Evolutionary conservation across 2,329 filamentous ascomycete species (phyloP).

Genomic region (Decorospora gaudefroyi): DNA sequence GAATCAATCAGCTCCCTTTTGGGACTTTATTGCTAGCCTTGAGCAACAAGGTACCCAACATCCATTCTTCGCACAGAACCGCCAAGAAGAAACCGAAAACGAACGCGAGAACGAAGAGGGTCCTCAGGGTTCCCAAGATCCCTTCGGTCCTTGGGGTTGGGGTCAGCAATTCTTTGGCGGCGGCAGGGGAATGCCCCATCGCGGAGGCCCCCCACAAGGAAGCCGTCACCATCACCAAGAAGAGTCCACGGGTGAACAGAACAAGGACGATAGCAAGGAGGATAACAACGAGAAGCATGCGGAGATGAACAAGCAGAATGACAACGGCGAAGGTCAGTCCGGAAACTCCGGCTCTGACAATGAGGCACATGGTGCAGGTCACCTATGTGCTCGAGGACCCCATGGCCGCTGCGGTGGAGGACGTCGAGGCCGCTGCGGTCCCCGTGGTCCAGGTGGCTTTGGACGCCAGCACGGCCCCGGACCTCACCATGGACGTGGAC

Average conservation of each 20-base stretch:
- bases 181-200: slow-evolving; percentile 34
- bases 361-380: slow-evolving; percentile 19
- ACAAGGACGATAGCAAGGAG: slow-evolving; percentile 9
- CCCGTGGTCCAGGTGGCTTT: slow-evolving; percentile 27
- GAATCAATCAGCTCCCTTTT: slow-evolving; percentile 59
- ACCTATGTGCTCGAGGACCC: slow-evolving; percentile 18
- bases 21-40: slow-evolving; percentile 59
- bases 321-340: slow-evolving; percentile 41
- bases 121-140: slow-evolving; percentile 18
- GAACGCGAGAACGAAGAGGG: slow-evolving; percentile 32
- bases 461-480: slow-evolving; percentile 21
- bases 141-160: slow-evolving; percentile 44
- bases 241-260: slow-evolving; percentile 7
- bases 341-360: slow-evolving; percentile 34
- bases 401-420: slow-evolving; percentile 28
- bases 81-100: slow-evolving; percentile 32
- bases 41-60: slow-evolving; percentile 54
- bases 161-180: slow-evolving; percentile 38
- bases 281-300: slow-evolving; percentile 16
- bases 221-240: slow-evolving; percentile 31
- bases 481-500: slow-evolving; percentile 12
- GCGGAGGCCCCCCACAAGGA: slow-evolving; percentile 34
- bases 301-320: slow-evolving; percentile 24
- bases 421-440: slow-evolving; percentile 29
- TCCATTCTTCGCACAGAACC: slow-evolving; percentile 52